Evolutionary conservation across 371 early-diverging fungal species (phyloP), one percentile per base, ranked within the genome.

Genomic region (Mortierella sp.): DNA sequence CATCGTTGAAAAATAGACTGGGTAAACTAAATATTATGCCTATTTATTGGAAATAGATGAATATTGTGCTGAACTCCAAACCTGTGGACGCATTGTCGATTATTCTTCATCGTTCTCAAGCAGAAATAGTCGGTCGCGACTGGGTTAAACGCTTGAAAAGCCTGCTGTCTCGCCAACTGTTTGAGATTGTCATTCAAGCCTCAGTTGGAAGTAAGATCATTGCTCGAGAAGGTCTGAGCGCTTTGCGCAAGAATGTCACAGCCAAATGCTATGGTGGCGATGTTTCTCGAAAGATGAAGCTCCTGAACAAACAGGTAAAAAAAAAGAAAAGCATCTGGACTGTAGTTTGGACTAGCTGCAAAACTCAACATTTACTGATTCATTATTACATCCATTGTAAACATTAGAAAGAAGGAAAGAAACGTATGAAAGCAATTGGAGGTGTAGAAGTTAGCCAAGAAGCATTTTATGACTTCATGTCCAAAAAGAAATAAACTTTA

Each of bases 191-290:
- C 7, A 97, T 99, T 61, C 98, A 99, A 77, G 95, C 95, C 0
- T 88, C 94, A 0, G 82, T 96, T 8, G 94, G 93, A 17, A 89
- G 89, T 55, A 94, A 93, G 72, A 84, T 98, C 61, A 89, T 98
- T 35, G 94, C 98, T 3, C 81, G 98, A 53, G 99, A 99, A 78
- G 94, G 93, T 6, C 77, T 97, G 58, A 78, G 88, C 22, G 94
- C 97, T 0, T 68, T 94, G 68, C 86, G 96, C n/a, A 97, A 97
- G 76, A 95, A 97, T 76, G 98, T 97, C 28, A 96, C 95, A 13
- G 96, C 97, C 22, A 97, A 97, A 88, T 95, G 94, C 65, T 97
- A 97, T 82, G 97, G 97, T 51, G 96, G 96, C 28, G 97, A 97
- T 86, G 91, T 93, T n/a, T 94, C 96, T 0, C 86, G 97, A 22